Base-by-base conservation (phyloP, 2,329 filamentous ascomycete genomes). In the Xylariaceae sp. region DNA sequence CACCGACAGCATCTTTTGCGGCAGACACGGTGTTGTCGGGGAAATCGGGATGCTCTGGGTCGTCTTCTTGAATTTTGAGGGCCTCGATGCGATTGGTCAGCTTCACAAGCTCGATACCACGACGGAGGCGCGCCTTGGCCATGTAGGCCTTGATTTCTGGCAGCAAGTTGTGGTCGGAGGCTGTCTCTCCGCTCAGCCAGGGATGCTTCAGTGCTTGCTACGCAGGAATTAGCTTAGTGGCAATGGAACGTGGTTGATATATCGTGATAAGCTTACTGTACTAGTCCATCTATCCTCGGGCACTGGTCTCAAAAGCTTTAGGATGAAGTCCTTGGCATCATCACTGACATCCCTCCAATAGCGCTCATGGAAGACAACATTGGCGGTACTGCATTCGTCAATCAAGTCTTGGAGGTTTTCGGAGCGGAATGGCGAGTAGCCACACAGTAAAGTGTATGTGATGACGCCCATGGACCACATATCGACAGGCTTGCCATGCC, bases 391-490 rank as follows among this genome's bases (percentile, higher is more conserved):
- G 75, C 92, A 97, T 74, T 99, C 94, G 58, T 97, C 90, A 60
- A 99, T 95, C 60, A 99, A 79, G 65, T 97, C 94, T 60, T 88
- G 82, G 45, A 99, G 79, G 65, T 89, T 96, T 76, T 99, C 94
- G 56, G 91, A 94, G 61, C 94, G 87, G 82, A 99, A 99, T 17
- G 94, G 94, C 42, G 93, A 97, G 77, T 99, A 99, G 62, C 94
- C 94, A 69, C 95, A 99, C 47, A 99, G 88, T 28, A 99, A 80
- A 14, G 94, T 99, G 74, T 99, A 99, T 40, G 94, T 97, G 66
- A 99, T 99, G 66, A 99, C 94, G 57, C 94, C 94, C 73, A 99
- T 82, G 3, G 94, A 97, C 94, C 94, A 99, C 90, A 99, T 96
- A 69, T 99, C 94, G 33, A 97, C 94, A 5, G 94, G 90, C 73